Conservation (phyloP, 2,329 filamentous ascomycete species). For the Neofusicoccum parvum region DNA sequence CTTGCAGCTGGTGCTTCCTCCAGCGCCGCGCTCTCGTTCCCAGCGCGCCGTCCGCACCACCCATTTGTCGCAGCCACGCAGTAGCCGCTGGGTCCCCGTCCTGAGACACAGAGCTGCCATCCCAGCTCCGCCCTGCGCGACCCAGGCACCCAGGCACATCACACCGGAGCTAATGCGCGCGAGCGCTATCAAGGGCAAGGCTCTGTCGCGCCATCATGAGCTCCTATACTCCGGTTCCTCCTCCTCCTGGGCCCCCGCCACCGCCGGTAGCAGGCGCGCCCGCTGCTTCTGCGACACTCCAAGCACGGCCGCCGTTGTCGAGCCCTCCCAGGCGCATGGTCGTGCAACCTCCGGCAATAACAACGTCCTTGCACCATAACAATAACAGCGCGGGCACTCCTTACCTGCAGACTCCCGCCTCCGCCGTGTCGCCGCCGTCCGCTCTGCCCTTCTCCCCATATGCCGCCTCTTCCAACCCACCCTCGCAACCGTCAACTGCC, state of each 20-base stretch:
- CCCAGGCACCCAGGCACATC: conserved; percentile 1
- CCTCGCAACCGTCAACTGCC: conserved; percentile 31
- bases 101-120: conserved; percentile 9
- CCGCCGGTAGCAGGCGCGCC: conserved; percentile 14
- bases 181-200: conserved; percentile 12
- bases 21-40: background rate
- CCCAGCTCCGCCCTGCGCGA: conserved; percentile 4
- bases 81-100: conserved; percentile 1
- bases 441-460: conserved; percentile 42
- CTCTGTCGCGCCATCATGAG: conserved; percentile 17
- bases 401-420: conserved; percentile 43
- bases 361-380: conserved; percentile 38
- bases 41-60: background rate
- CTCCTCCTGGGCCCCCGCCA: conserved; percentile 18
- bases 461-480: conserved; percentile 26
- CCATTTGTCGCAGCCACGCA: conserved; percentile 2
- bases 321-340: conserved; percentile 37
- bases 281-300: conserved; percentile 13
- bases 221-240: conserved; percentile 16
- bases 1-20: conserved; percentile 8
- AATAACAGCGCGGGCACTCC: conserved; percentile 32
- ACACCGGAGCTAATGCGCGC: conserved; percentile 9
- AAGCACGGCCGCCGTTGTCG: conserved; percentile 9
- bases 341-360: conserved; percentile 46
- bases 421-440: conserved; percentile 35